Conservation (phyloP, 805 yeast genomes). For the Candida jianshihensis region DNA sequence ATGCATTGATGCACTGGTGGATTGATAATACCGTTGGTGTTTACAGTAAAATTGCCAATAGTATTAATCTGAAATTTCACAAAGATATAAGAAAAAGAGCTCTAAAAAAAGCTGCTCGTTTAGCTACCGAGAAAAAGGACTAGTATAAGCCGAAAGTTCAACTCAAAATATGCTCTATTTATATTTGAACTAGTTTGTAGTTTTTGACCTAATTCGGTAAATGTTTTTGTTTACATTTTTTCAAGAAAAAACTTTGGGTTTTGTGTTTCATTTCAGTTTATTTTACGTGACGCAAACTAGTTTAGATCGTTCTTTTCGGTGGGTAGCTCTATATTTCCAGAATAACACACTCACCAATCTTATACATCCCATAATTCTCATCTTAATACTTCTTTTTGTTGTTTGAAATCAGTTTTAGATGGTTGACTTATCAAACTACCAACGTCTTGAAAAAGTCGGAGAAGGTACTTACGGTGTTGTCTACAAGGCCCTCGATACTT, state of each 20-base stretch:
- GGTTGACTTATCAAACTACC: conserved; percentile 78
- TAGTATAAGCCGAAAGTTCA: background rate
- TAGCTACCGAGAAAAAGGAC: conserved; percentile 21
- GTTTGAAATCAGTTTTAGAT: conserved; percentile 3
- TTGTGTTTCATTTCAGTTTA: too few relatives aligned
- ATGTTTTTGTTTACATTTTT: background rate
- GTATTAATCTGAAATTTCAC: conserved; percentile 71
- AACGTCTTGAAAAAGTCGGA: conserved; percentile 92
- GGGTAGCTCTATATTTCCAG: too few relatives aligned
- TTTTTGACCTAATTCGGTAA: background rate
- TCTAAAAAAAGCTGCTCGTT: conserved; percentile 57
- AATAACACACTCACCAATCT: too few relatives aligned
- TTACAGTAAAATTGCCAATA: conserved; percentile 62
- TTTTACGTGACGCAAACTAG: too few relatives aligned
- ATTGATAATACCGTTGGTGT: conserved; percentile 79
- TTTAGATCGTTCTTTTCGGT: too few relatives aligned
- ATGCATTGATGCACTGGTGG: conserved; percentile 84
- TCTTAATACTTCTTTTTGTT: background rate
- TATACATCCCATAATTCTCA: too few relatives aligned
- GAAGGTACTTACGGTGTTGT: conserved; percentile 99
- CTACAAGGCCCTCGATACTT: conserved; percentile 86
- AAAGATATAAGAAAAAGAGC: conserved; percentile 76
- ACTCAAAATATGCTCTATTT: background rate
- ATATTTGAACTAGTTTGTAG: background rate
- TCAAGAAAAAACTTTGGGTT: too few relatives aligned